Evolutionary conservation across 345 rosid species (phyloP).

Genomic region (Populus alba): DNA sequence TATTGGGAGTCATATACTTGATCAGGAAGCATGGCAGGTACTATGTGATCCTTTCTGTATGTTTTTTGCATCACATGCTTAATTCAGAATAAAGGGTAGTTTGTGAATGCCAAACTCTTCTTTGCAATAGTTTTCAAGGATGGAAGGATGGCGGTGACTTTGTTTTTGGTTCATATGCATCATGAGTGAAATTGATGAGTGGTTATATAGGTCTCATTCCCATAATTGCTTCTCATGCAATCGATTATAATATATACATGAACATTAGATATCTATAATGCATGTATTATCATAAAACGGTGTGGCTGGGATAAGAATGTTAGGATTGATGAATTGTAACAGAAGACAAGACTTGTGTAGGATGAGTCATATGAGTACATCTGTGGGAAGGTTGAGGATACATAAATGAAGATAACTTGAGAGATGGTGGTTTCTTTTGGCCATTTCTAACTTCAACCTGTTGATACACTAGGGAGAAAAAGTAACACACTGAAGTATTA

Average conservation of each 20-base stretch:
- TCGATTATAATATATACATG: background rate
- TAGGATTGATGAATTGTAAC: background rate
- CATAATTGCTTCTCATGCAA: background rate
- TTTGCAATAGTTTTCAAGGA: background rate
- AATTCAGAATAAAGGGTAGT: background rate
- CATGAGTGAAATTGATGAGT: slow-evolving; percentile 2
- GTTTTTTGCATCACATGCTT: background rate
- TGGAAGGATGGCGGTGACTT: background rate
- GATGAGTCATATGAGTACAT: background rate
- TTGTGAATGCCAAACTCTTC: slow-evolving; percentile 12
- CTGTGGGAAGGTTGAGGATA: background rate
- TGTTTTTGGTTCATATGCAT: background rate
- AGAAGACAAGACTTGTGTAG: background rate
- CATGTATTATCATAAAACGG: background rate
- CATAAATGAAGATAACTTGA: background rate
- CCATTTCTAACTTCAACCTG: background rate
- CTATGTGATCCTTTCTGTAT: background rate
- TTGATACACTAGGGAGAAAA: background rate
- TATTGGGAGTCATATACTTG: slow-evolving; percentile 39
- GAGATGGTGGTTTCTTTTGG: background rate
- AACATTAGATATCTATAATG: background rate
- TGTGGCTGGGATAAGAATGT: background rate
- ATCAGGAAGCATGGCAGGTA: slow-evolving; percentile 61
- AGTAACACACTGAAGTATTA: background rate
- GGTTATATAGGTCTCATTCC: background rate